Evolutionary conservation across 2,329 filamentous ascomycete species (phyloP), one percentile per base, ranked within the genome.

Genomic region (Phyllosticta ampelicida): DNA sequence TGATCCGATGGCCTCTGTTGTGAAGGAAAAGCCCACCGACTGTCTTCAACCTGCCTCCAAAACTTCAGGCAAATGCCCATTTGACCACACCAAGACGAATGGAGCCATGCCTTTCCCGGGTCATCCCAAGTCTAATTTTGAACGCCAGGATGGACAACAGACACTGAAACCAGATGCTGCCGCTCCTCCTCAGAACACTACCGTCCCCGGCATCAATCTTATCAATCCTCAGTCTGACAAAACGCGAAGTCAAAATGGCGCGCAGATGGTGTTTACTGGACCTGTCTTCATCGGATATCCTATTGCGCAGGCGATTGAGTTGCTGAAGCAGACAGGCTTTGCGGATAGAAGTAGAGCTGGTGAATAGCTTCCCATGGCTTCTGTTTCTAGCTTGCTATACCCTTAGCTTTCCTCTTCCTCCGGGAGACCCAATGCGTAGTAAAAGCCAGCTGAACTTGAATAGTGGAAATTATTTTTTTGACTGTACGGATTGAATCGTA

Each of bases 251-350:
- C 61, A 67, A 2, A 65, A 62, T 48, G 52, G 66, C 9, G 82
- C 88, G 9, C 86, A 87, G 65, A 87, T 96, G 81, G 78, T 95
- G 0, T 96, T 96, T 68, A 95, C 89, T 9, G 92, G 92, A 0
- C 92, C 92, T 0, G 90, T 96, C 0, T 96, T 96, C 67, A 89
- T 97, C 65, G 92, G 92, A 0, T 96, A 96, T 58, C 66, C 71
- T 1, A 68, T 70, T 36, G 71, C 72, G 9, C 71, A 73, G 59
- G 61, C 72, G 28, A 65, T 68, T 50, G 62, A 62, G 6, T 52
- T 73, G 11, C 58, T 73, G 51, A 69, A 72, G 29, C 56, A 58
- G 51, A 58, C 50, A 18, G 51, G 51, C 1, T 19, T 58, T n/a
- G 56, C 36, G 49, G 49, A n/a, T 4, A 51, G 13, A 6, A 21